These are phyloP conservation scores for Cystofilobasidium macerans DNA, from an alignment of 768 basidiomycete genomes.

Conservation along the genomic window DNA sequence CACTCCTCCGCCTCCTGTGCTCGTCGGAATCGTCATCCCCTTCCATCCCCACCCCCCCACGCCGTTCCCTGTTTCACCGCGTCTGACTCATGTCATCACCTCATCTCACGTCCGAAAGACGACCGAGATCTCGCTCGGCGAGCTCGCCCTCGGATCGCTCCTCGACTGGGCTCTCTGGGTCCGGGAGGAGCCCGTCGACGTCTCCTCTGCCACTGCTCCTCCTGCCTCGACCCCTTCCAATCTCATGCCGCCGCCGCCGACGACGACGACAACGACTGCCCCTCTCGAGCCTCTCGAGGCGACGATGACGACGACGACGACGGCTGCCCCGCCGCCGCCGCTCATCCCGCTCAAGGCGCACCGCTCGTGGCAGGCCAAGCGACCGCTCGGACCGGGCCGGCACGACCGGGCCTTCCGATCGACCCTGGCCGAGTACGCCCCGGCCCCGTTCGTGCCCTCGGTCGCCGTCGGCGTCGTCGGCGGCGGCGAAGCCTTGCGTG, in stretches of 20 bases:
- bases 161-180: constrained; percentile 91
- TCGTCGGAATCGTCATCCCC: no score
- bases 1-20: background rate
- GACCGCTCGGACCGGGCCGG: background rate
- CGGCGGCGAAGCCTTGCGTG: background rate
- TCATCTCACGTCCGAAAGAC: background rate
- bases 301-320: no score
- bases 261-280: background rate
- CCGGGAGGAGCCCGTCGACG: constrained; percentile 39
- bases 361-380: background rate
- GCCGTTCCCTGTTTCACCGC: no score
- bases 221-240: no score
- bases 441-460: background rate
- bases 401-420: background rate
- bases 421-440: background rate
- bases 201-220: no score
- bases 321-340: background rate
- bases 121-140: constrained; percentile 71
- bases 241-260: background rate
- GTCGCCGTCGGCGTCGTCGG: background rate
- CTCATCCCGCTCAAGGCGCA: background rate
- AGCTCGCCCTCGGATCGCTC: constrained; percentile 73
- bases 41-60: no score
- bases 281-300: no score
- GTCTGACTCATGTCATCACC: no score